Evolutionary conservation across 2,329 filamentous ascomycete genomes (phyloP).

Genomic region (Boeremia lycopersici): DNA sequence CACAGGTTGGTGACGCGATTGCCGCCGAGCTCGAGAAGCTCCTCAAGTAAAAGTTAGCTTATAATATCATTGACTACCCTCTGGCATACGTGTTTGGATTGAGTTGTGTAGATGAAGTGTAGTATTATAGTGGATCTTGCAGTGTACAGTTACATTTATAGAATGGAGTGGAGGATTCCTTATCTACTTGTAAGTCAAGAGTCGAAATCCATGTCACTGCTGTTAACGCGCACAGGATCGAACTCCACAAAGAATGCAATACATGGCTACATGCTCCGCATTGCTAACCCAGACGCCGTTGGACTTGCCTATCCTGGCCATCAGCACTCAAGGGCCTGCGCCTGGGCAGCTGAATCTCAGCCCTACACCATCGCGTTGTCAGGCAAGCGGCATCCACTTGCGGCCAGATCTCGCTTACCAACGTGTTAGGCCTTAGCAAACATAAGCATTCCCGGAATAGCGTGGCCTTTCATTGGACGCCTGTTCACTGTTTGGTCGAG

Average conservation of each 20-base stretch:
- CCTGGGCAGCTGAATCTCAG: neutral
- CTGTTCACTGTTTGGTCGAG: neutral
- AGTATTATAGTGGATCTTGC: too few relatives aligned
- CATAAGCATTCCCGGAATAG: neutral
- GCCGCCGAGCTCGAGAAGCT: conserved; percentile 74
- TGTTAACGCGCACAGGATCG: too few relatives aligned
- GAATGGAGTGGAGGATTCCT: too few relatives aligned
- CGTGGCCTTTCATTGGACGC: neutral
- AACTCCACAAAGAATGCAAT: too few relatives aligned
- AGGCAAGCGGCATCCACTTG: neutral
- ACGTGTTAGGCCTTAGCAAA: neutral
- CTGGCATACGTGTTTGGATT: neutral
- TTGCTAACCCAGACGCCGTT: too few relatives aligned
- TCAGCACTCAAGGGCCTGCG: too few relatives aligned
- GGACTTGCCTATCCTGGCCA: too few relatives aligned
- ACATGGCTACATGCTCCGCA: too few relatives aligned
- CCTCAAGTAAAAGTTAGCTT: conserved; percentile 50
- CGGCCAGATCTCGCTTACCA: neutral
- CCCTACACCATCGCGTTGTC: neutral
- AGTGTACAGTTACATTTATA: too few relatives aligned
- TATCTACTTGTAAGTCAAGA: too few relatives aligned
- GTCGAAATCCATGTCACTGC: too few relatives aligned
- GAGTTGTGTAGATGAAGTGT: too few relatives aligned
- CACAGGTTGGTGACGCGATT: conserved; percentile 82
- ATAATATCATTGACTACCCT: neutral